Base-by-base conservation (phyloP, 139 green algal genomes). In the Asterochloris sp. region DNA sequence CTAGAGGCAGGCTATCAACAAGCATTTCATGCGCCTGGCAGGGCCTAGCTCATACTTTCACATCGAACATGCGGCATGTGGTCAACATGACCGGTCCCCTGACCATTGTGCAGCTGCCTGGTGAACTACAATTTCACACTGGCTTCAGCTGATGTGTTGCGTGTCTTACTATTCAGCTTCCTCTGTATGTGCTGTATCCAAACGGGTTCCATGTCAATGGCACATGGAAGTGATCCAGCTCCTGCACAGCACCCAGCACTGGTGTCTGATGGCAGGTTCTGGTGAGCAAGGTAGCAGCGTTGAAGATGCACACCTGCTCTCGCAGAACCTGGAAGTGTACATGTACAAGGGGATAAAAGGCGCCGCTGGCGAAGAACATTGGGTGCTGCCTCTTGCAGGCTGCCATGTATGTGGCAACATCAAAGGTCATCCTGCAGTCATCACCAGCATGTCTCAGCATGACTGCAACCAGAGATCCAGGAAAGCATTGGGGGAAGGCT, bases 181-280 rank as follows among this genome's bases (percentile, higher is more conserved):
- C 96, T 9, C 95, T 83, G 88, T 98, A 98, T 6, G 96, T 98
- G 62, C 84, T 93, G 89, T 97, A 98, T n/a, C 95, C 95, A 83
- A 94, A 99, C 4, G 96, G 96, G 67, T 89, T 94, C 83, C 97
- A 94, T 62, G 97, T 95, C 76, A 98, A 83, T 28, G 96, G 96
- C n/a, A 99, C 92, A 85, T 98, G 96, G 82, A 97, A 98, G 87
- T 98, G 96, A 85, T 98, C 83, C 13, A 17, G 12, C 28, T 15
- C 62, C 77, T 81, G 77, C 77, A 81, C 24, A 21, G 17, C 66
- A 23, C 8, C 8, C 66, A 26, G 66, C 17, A 8, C 8, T 71
- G 17, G 19, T 26, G 1, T 2, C 66, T 21, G 66, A 71, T 26
- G 21, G 17, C 21, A 71, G 17, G 4, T 21, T 71, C 17, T 71